Evolutionary conservation across 2,329 filamentous ascomycete species (phyloP).

Genomic region (Alternaria gaisen): DNA sequence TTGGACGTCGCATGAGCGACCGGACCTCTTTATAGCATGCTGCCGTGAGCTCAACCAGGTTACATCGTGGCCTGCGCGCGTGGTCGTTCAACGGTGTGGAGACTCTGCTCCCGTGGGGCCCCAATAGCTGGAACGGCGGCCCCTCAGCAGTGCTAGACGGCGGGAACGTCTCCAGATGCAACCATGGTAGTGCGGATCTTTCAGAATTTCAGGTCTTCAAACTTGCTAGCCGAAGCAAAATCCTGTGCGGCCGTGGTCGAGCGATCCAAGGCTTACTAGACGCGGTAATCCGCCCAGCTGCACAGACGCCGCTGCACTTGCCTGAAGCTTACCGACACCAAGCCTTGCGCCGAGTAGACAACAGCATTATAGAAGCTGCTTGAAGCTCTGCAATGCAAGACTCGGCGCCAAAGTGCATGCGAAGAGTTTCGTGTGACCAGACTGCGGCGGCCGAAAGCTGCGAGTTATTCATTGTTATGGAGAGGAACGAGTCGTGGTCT

Average conservation of each 20-base stretch:
- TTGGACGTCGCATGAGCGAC: not conserved
- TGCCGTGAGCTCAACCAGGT: not conserved
- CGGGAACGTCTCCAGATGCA: not conserved
- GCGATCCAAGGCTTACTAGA: not conserved
- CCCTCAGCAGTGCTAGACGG: not conserved
- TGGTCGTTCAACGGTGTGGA: not conserved
- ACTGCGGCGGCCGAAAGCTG: not conserved
- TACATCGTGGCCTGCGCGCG: constrained; percentile 3
- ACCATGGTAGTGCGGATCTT: not conserved
- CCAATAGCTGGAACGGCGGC: not conserved
- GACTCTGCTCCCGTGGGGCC: not conserved
- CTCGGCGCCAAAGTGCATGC: not conserved
- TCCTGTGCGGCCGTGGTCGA: not conserved
- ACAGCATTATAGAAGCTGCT: not conserved
- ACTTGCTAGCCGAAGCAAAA: not conserved
- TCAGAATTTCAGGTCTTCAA: not conserved
- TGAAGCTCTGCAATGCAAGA: not conserved
- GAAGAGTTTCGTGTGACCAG: not conserved
- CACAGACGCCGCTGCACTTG: not conserved
- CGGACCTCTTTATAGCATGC: not conserved
- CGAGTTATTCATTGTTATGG: not conserved
- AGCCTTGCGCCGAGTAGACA: not conserved
- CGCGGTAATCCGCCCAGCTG: not conserved
- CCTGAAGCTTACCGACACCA: constrained; percentile 2
- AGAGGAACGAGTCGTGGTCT: not conserved